Base-by-base conservation (phyloP, 331 rosid species). In the Acacia pycnantha region DNA sequence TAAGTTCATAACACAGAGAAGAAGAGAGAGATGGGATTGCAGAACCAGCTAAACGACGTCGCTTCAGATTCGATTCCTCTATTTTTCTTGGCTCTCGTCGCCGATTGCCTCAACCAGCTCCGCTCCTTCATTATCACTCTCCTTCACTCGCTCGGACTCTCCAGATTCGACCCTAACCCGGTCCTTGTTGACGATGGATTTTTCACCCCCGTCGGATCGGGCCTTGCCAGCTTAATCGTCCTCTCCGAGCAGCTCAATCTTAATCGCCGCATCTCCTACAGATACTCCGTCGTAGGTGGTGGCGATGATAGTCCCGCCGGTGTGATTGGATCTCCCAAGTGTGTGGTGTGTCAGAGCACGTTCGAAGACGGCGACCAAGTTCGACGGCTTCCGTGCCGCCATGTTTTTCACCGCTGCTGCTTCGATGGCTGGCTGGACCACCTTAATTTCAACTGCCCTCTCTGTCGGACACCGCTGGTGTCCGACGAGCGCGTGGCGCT, bases 391-490 rank as follows among this genome's bases (percentile, higher is more conserved):
- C 79, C 88, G 1, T 95, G 99, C 87, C 89, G 88, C 70, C 98
- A 95, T 81, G 87, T 92, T 1, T 95, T 93, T 85, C 99, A 95
- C 83, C 88, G 87, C 50, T 82, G 79, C 37, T 95, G 99, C 85
- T 88, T 95, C 80, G 94, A 95, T 24, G 97, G 91, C 0, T 95
- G 99, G 94, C 93, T 95, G 18, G 89, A 82, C 67, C 92, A 88
- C 54, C 86, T 84, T 82, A 93, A 92, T 66, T 92, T 95, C 80
- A 95, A 81, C 79, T 95, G 99, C 80, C 98, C 99, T 2, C 81
- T 92, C 46, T 95, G 99, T 77, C 99, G 99, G 40, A 83, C 85
- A 10, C 86, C 93, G 2, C 88, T 92, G 8, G 24, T 88, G 11
- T 27, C 87, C 14, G 90, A 78, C 0, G 82, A 88, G 81, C 88